These are phyloP conservation scores for Trichoderma lentiforme DNA, from an alignment of 2,329 filamentous ascomycete species.

Conservation along the genomic window DNA sequence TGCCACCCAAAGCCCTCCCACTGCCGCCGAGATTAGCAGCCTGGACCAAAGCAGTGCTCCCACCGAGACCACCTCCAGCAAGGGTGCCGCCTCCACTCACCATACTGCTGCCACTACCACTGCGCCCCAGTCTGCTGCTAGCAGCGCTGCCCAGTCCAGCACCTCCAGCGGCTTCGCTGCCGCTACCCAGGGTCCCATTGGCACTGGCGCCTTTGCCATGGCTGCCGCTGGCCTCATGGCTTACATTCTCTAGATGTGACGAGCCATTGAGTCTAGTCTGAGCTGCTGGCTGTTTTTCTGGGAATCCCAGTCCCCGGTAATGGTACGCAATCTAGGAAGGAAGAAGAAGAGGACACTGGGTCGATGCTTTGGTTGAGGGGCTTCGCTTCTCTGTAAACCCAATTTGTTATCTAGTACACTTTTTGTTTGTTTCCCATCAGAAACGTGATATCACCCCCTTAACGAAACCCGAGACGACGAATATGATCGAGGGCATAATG, in stretches of 20 bases:
- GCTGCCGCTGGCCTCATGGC: conserved; percentile 52
- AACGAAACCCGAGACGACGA: conserved; percentile 24
- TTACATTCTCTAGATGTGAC: conserved; percentile 44
- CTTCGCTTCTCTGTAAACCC: conserved; percentile 33
- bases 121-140: conserved; percentile 20
- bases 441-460: conserved; percentile 15
- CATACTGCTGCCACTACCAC: conserved; percentile 21
- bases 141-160: conserved; percentile 32
- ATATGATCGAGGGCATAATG: conserved; percentile 23
- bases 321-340: neutral
- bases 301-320: conserved; percentile 20
- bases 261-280: conserved; percentile 22
- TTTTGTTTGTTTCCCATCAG: conserved; percentile 22
- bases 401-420: conserved; percentile 31
- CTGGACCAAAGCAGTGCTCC: conserved; percentile 18
- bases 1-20: conserved; percentile 36
- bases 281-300: conserved; percentile 11
- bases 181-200: conserved; percentile 41
- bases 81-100: conserved; percentile 24
- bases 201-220: conserved; percentile 43
- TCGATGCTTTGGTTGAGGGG: conserved; percentile 19
- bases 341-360: conserved; percentile 1
- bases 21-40: conserved; percentile 29
- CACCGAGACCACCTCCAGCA: conserved; percentile 26
- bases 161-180: conserved; percentile 35